Percentiles rank a stretch among this genome's conserved stretches.
phyloP scores from a whole-genome alignment of 768 basidiomycete genomes.

The Boletus speciosus region DNA sequence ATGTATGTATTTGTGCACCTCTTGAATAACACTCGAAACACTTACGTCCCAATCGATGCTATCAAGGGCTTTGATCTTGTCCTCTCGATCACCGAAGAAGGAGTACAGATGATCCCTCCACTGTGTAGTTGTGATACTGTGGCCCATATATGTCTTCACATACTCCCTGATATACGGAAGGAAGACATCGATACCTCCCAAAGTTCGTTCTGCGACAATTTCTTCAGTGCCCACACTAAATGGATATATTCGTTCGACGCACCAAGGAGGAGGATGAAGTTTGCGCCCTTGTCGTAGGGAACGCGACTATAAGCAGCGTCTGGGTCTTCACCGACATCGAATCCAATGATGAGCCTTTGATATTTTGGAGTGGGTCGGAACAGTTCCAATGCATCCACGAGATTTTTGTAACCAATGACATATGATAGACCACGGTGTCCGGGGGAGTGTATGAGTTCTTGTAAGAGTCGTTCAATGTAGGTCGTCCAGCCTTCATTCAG shows the following conservation, averaged over 20 bases:
- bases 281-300: conserved; percentile 90
- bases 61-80: conserved; percentile 47
- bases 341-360: conserved; percentile 76
- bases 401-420: conserved; percentile 67
- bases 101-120: conserved; percentile 57
- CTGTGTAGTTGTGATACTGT: conserved; percentile 53
- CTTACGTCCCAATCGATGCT: conserved; percentile 56
- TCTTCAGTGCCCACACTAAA: background rate
- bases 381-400: conserved; percentile 66
- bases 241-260: background rate
- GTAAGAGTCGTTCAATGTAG: conserved; percentile 83
- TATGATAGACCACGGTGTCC: conserved; percentile 78
- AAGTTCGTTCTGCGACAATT: conserved; percentile 39
- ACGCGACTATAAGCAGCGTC: conserved; percentile 73
- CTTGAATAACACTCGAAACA: background rate
- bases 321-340: conserved; percentile 68
- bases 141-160: conserved; percentile 50
- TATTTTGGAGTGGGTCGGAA: conserved; percentile 62
- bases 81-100: conserved; percentile 43
- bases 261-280: conserved; percentile 84
- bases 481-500: conserved; percentile 95
- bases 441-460: conserved; percentile 63
- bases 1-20: background rate
- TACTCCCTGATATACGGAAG: conserved; percentile 57
- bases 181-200: conserved; percentile 56